Evolutionary conservation across 129 eudicot genomes (phyloP), one percentile per base, ranked within the genome.

Genomic region (Tagetes erecta): DNA sequence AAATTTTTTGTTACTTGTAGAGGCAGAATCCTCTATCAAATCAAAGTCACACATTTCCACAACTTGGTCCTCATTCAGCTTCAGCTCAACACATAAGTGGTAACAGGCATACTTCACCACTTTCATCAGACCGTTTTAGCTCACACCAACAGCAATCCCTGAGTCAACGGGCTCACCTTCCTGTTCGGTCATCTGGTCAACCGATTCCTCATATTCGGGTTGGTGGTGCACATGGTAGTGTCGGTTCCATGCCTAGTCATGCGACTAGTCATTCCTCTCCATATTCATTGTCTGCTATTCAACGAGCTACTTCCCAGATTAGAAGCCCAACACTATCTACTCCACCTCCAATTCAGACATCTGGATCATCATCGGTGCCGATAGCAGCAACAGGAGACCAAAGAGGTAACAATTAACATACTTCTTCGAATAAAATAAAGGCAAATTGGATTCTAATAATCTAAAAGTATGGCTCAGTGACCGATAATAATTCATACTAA

Each of bases 41-140:
- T 80, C 80, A 63, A 71, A 58, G 38, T 8, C 64, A 58, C n/a
- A 67, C 84, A 71, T 6, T 83, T 71, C 88, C 77, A 74, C 91
- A 71, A 66, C 50, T 62, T 58, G 65, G 52, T 46, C 72, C 73
- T 78, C 82, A n/a, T 72, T 79, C 80, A 31, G 72, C 77, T 78
- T 75, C 82, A 34, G 70, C 64, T 77, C 91, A 77, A 63, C 77
- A 13, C 20, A 60, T 67, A 8, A 76, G 10, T 67, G 56, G 80
- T 41, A 77, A 64, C 34, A 76, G 86, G 39, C 73, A 76, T 58
- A 8, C 84, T 8, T 35, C 86, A 11, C 77, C 72, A 31, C 80
- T 73, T 73, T 49, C 76, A 82, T 9, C 70, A 6, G 86, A 79
- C 70, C 82, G 36, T 74, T 80, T 84, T 50, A 80, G 50, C 73